Evolutionary conservation across 176 grass and related monocot species (phyloP).

Genomic region (Dendrocalamus sinicus): DNA sequence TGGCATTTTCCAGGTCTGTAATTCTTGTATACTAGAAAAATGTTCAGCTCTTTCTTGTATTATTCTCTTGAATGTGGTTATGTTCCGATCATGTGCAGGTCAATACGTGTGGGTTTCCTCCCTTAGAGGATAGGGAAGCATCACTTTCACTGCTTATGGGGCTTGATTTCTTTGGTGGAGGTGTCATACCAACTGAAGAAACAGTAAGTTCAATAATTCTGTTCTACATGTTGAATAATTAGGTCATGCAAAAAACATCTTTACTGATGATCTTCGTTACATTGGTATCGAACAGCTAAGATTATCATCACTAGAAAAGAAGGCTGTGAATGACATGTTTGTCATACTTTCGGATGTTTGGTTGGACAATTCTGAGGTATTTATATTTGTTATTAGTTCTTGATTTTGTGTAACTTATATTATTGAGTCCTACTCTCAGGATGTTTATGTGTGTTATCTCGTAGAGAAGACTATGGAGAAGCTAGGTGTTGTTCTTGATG

Average conservation of each 20-base stretch:
- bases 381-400: slow-evolving; percentile 42
- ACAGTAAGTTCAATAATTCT: slow-evolving; percentile 52
- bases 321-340: slow-evolving; percentile 94
- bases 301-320: slow-evolving; percentile 77
- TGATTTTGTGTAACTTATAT: slow-evolving; percentile 16
- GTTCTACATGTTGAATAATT: slow-evolving; percentile 11
- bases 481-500: slow-evolving; percentile 81
- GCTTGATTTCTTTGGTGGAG: slow-evolving; percentile 95
- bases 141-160: slow-evolving; percentile 81
- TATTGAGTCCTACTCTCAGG: slow-evolving; percentile 40
- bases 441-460: slow-evolving; percentile 52
- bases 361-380: slow-evolving; percentile 90
- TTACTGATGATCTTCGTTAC: slow-evolving; percentile 36
- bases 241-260: background rate
- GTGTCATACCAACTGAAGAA: slow-evolving; percentile 80
- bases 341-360: slow-evolving; percentile 95
- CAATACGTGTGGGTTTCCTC: slow-evolving; percentile 97
- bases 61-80: slow-evolving; percentile 6
- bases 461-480: slow-evolving; percentile 90
- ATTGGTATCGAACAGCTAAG: slow-evolving; percentile 63
- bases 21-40: background rate
- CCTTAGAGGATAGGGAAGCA: slow-evolving; percentile 81
- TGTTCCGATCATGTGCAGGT: slow-evolving; percentile 61
- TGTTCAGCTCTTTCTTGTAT: slow-evolving; percentile 5
- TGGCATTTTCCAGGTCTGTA: slow-evolving; percentile 81